A percentile compares a stretch with the other conserved stretches of the same genome.
Conservation (phyloP, 768 basidiomycete genomes). For the Lentinula aciculospora region DNA sequence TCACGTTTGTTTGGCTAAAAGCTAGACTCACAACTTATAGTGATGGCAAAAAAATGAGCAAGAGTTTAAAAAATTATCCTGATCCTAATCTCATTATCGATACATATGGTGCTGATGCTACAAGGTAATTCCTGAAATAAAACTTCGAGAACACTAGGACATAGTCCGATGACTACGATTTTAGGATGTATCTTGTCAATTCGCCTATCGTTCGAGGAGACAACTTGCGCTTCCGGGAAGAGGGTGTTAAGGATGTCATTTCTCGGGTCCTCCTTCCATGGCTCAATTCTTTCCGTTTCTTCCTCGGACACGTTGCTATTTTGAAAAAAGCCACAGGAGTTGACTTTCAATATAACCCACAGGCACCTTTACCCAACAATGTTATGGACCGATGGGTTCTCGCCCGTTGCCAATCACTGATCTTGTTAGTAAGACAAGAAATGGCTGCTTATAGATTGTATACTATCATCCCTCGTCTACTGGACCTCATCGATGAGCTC, state of each 20-base stretch:
- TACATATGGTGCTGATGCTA: slow-evolving; percentile 92
- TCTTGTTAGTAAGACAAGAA: slow-evolving; percentile 84
- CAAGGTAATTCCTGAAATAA: slow-evolving; percentile 45
- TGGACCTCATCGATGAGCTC: slow-evolving; percentile 90
- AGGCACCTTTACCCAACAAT: slow-evolving; percentile 77
- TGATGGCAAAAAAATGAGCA: slow-evolving; percentile 99
- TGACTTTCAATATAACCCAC: slow-evolving; percentile 84
- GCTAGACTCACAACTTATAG: slow-evolving; percentile 28
- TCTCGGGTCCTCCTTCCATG: slow-evolving; percentile 96
- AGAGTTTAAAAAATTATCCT: slow-evolving; percentile 94
- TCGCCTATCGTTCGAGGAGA: slow-evolving; percentile 98
- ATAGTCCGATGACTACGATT: background rate
- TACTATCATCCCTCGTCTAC: slow-evolving; percentile 91
- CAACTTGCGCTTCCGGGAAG: slow-evolving; percentile 96
- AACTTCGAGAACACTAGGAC: background rate
- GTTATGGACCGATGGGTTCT: slow-evolving; percentile 99
- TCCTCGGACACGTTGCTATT: slow-evolving; percentile 89
- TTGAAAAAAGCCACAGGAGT: slow-evolving; percentile 74
- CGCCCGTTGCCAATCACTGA: slow-evolving; percentile 95
- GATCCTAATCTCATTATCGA: slow-evolving; percentile 90
- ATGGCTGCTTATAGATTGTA: slow-evolving; percentile 98
- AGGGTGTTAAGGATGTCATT: slow-evolving; percentile 94
- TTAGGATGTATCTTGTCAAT: slow-evolving; percentile 96
- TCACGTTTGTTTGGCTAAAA: background rate
- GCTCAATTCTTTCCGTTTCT: slow-evolving; percentile 99